Conservation (phyloP, 352 stramenopile genomes). For the Saprolegnia diclina region DNA sequence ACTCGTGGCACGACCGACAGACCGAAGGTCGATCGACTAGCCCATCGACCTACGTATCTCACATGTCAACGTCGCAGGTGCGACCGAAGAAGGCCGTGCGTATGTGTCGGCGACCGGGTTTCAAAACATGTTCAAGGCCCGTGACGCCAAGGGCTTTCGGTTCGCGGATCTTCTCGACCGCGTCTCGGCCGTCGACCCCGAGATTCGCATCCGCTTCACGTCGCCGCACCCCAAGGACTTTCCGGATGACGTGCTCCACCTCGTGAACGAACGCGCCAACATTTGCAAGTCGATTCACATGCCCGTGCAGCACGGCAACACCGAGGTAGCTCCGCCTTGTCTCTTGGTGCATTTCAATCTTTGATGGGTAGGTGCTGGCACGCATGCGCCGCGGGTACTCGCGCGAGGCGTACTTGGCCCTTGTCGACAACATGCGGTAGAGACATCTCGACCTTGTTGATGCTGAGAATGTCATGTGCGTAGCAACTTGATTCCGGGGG, state of each 20-base stretch:
- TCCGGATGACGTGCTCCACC: constrained; percentile 87
- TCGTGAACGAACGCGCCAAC: constrained; percentile 89
- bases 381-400: constrained; percentile 96
- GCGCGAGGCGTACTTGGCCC: constrained; percentile 94
- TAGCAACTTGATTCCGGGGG: constrained; percentile 47
- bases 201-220: constrained; percentile 98
- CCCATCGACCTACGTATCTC: not conserved
- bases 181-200: constrained; percentile 89
- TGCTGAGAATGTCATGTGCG: not conserved
- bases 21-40: constrained; percentile 35
- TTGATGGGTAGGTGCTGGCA: constrained; percentile 58
- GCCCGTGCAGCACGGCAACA: constrained; percentile 95
- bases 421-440: constrained; percentile 90
- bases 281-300: constrained; percentile 98
- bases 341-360: no score
- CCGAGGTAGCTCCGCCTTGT: no score
- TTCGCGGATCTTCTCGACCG: constrained; percentile 97
- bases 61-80: constrained; percentile 24
- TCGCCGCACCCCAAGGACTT: constrained; percentile 99
- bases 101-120: constrained; percentile 91
- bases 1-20: constrained; percentile 97
- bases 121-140: constrained; percentile 89
- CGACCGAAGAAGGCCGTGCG: constrained; percentile 51
- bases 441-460: not conserved
- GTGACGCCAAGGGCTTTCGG: constrained; percentile 86